A percentile compares a stretch with the other conserved stretches of the same genome.
Conservation (phyloP, 176 grass and related monocot genomes). For the Oryza meridionalis region DNA sequence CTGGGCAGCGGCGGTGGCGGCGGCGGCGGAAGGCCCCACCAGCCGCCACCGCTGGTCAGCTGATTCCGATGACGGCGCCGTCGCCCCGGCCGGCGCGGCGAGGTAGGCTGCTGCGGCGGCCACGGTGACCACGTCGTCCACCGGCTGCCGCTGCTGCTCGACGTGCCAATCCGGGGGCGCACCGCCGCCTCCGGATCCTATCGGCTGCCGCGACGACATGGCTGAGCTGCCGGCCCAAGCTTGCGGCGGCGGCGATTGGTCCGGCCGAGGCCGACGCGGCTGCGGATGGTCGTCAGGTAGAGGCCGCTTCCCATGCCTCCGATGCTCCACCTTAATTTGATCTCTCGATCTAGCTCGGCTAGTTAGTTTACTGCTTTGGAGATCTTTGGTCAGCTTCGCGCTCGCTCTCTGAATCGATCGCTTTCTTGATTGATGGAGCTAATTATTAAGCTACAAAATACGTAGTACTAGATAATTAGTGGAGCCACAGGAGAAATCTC, state of each 20-base stretch:
- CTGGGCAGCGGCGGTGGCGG: background rate
- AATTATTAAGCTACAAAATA: background rate
- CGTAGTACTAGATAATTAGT: background rate
- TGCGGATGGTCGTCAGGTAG: conserved; percentile 53
- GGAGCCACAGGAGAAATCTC: background rate
- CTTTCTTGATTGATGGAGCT: conserved; percentile 17
- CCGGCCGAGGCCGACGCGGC: background rate
- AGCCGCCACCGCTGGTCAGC: background rate
- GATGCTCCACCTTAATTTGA: conserved; percentile 49
- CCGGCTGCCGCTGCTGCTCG: conserved; percentile 9
- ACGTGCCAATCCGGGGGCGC: conserved; percentile 10
- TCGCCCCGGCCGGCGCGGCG: too few relatives aligned
- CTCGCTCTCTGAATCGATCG: background rate
- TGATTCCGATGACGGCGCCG: background rate
- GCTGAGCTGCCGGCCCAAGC: background rate
- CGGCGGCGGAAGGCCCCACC: background rate
- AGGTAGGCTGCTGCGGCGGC: conserved; percentile 9
- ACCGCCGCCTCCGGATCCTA: background rate
- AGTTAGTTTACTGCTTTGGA: too few relatives aligned
- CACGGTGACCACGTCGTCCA: conserved; percentile 26
- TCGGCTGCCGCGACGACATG: background rate
- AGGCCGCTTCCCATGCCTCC: conserved; percentile 73
- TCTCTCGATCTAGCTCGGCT: background rate
- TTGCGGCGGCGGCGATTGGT: background rate
- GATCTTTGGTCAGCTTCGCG: too few relatives aligned